Evolutionary conservation across 129 eudicot species (phyloP), one percentile per base, ranked within the genome.

Genomic region (Saposhnikovia divaricata): DNA sequence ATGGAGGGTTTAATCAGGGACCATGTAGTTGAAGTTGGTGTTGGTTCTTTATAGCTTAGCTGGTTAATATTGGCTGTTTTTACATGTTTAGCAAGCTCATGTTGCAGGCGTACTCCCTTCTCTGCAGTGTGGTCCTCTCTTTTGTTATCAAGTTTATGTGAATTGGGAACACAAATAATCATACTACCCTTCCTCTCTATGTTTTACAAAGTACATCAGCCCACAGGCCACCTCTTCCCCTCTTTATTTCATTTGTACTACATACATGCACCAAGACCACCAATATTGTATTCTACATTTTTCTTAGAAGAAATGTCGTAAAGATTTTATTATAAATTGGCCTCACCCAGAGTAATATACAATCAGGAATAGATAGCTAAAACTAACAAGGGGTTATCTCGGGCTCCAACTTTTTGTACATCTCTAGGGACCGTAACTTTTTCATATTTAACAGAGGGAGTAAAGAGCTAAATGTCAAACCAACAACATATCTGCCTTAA

Each of bases 81-180:
- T 66, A 44, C 50, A 70, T 71, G 74, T 68, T 68, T 68, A 68
- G 73, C 73, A 68, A 68, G 73, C 73, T 68, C 73, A 68, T 69
- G 61, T 70, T 77, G 81, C 81, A 77, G 80, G 77, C 77, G 6
- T 23, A 46, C 50, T 46, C 50, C 39, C 39, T 19, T 31, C 40
- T 31, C 38, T 72, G 82, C 82, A 80, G 74, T 47, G 82, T 80
- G 82, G 82, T 80, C 82, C 82, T 80, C 34, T 39, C 31, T 34
- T 18, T 45, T 23, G 50, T 79, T 65, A 63, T 61, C 63, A 65
- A 21, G 31, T 69, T 42, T 78, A 65, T 75, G 53, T 78, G 75
- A 43, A 78, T 65, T 46, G 73, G 45, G 59, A 59, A 55, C 80
- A 59, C 72, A 51, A 38, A 59, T 55, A n/a, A 77, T 77, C 72